A percentile compares a stretch with the other conserved stretches of the same genome.
Evolutionary conservation across 371 early-diverging fungal species (phyloP).

Genomic region (Dinochytrium kinnereticum): DNA sequence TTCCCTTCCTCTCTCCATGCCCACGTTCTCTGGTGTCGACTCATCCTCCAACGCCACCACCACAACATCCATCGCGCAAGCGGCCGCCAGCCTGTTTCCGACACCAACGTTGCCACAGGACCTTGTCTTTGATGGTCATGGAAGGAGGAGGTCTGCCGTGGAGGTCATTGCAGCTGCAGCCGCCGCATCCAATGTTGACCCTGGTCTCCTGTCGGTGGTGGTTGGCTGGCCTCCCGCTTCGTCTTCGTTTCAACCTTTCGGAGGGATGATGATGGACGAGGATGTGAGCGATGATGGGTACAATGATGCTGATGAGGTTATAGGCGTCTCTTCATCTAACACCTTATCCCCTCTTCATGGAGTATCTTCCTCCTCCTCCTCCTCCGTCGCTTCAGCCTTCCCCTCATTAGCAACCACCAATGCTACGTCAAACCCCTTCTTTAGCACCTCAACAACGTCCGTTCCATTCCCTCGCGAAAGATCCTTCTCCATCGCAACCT

Average conservation of each 20-base stretch:
- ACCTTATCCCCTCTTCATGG: not conserved
- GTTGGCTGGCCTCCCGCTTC: too few relatives aligned
- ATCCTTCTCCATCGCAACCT: not conserved
- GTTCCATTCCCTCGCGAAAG: not conserved
- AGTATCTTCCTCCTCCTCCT: not conserved
- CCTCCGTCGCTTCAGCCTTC: not conserved
- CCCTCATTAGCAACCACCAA: too few relatives aligned
- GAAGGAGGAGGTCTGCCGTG: not conserved
- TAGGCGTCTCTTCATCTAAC: not conserved
- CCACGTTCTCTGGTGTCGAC: not conserved
- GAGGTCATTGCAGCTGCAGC: not conserved
- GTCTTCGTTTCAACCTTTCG: too few relatives aligned
- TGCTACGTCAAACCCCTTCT: too few relatives aligned
- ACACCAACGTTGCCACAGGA: not conserved
- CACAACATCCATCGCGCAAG: not conserved
- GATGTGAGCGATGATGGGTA: too few relatives aligned
- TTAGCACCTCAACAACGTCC: not conserved
- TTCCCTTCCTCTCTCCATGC: not conserved
- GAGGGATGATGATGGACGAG: too few relatives aligned
- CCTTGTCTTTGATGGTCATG: not conserved
- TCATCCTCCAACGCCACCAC: not conserved
- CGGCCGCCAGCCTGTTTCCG: not conserved
- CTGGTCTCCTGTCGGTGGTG: too few relatives aligned
- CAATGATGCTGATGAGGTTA: too few relatives aligned
- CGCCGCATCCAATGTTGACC: too few relatives aligned